These are phyloP conservation scores for Zea luxurians DNA, from an alignment of 176 grass and related monocot genomes.

Conservation along the genomic window DNA sequence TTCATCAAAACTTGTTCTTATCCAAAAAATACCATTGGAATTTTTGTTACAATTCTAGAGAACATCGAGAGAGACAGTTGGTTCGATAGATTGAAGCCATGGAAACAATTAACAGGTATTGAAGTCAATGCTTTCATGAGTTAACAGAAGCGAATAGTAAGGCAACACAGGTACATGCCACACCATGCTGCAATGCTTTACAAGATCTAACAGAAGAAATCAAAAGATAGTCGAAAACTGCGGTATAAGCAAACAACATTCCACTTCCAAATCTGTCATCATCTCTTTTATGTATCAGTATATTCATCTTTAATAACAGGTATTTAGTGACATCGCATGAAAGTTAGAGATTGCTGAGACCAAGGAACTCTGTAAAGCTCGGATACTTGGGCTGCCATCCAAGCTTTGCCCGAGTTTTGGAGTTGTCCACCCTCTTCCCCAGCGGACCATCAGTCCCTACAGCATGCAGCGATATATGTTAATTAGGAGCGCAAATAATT, in stretches of 20 bases:
- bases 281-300: not conserved
- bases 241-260: not conserved
- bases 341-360: constrained; percentile 43
- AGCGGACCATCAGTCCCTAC: constrained; percentile 67
- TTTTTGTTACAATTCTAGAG: too few species aligned
- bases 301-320: constrained; percentile 5
- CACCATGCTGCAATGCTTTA: not conserved
- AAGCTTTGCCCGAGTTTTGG: constrained; percentile 72
- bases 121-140: not conserved
- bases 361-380: constrained; percentile 68
- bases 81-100: not conserved
- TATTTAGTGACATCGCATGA: not conserved
- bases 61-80: too few species aligned
- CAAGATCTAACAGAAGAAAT: constrained; percentile 5
- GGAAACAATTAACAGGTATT: not conserved
- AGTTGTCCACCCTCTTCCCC: constrained; percentile 83
- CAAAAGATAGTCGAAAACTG: not conserved
- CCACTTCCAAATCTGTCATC: not conserved
- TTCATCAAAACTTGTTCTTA: not conserved
- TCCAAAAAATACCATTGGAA: too few species aligned
- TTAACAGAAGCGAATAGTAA: not conserved
- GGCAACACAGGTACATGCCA: not conserved
- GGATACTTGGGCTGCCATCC: constrained; percentile 74
- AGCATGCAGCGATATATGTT: constrained; percentile 5
- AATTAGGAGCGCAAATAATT: constrained; percentile 5